Evolutionary conservation across 768 basidiomycete genomes (phyloP).

Genomic region (Lyophyllum decastes): DNA sequence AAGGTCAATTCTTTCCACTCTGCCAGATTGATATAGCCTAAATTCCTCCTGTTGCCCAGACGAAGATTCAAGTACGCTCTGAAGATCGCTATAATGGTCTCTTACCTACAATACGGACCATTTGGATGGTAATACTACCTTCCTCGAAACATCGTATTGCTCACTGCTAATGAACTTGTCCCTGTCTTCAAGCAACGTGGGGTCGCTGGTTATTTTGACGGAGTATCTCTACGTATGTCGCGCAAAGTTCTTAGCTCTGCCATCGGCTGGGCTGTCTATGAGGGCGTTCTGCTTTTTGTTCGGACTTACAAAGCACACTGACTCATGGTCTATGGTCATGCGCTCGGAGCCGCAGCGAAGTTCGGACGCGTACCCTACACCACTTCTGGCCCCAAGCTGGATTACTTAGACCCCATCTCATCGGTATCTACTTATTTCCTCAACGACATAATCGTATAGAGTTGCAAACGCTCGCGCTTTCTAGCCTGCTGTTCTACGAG

Average conservation of each 20-base stretch:
- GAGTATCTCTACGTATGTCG: constrained; percentile 77
- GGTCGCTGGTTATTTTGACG: constrained; percentile 80
- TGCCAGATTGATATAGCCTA: neutral
- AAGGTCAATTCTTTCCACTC: constrained; percentile 60
- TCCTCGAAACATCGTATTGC: neutral
- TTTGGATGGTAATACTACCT: constrained; percentile 60
- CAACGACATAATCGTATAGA: neutral
- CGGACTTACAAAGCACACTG: constrained; percentile 23
- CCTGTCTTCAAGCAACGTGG: constrained; percentile 69
- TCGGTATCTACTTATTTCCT: neutral
- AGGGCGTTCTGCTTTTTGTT: constrained; percentile 68
- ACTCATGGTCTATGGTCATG: neutral
- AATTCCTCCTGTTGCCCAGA: constrained; percentile 43
- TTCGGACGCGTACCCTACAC: neutral
- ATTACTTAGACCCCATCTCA: constrained; percentile 3
- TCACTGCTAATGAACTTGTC: neutral
- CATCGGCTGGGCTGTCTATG: constrained; percentile 92
- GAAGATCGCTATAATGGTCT: constrained; percentile 77
- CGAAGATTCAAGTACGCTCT: constrained; percentile 88
- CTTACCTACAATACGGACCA: constrained; percentile 57
- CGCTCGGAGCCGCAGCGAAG: neutral
- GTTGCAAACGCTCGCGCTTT: no score
- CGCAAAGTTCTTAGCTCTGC: constrained; percentile 89
- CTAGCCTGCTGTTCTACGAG: no score
- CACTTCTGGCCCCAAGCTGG: neutral